These are phyloP conservation scores for Lithohypha guttulata DNA, from an alignment of 2,329 filamentous ascomycete genomes.

Conservation along the genomic window DNA sequence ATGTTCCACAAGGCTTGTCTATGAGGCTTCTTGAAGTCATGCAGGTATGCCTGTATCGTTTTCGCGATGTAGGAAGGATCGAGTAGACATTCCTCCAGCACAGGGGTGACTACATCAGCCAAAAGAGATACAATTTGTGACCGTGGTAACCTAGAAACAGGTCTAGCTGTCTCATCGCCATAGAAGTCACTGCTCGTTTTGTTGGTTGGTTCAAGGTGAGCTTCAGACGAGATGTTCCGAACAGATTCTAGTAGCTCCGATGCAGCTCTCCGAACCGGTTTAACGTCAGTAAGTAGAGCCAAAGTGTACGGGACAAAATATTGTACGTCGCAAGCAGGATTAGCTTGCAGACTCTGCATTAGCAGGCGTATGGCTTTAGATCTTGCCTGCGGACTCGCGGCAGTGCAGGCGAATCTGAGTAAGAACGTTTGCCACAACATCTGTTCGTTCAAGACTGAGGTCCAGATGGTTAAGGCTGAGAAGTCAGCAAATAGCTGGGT, in stretches of 20 bases:
- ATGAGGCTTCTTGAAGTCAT: constrained; percentile 47
- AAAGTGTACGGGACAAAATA: constrained; percentile 72
- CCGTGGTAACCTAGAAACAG: neutral
- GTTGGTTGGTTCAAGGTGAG: constrained; percentile 37
- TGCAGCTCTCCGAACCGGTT: constrained; percentile 65
- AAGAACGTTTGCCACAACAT: constrained; percentile 16
- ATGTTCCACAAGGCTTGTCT: constrained; percentile 59
- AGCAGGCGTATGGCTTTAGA: constrained; percentile 30
- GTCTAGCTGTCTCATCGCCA: neutral
- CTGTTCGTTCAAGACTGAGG: constrained; percentile 11
- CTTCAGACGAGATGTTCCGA: neutral
- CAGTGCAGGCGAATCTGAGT: constrained; percentile 13
- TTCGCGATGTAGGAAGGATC: constrained; percentile 61
- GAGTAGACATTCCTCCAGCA: constrained; percentile 74
- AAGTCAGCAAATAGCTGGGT: constrained; percentile 27
- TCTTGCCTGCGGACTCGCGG: constrained; percentile 42
- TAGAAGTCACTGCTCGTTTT: neutral
- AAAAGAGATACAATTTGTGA: constrained; percentile 1
- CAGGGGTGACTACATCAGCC: constrained; percentile 55
- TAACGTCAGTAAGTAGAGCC: constrained; percentile 61
- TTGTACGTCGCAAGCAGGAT: constrained; percentile 58
- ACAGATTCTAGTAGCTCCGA: neutral
- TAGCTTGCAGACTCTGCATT: constrained; percentile 42
- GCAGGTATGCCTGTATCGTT: constrained; percentile 47
- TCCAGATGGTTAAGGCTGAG: constrained; percentile 29